Evolutionary conservation across 106 monocot genomes (phyloP).

Genomic region (Alisma plantagoaquatica): DNA sequence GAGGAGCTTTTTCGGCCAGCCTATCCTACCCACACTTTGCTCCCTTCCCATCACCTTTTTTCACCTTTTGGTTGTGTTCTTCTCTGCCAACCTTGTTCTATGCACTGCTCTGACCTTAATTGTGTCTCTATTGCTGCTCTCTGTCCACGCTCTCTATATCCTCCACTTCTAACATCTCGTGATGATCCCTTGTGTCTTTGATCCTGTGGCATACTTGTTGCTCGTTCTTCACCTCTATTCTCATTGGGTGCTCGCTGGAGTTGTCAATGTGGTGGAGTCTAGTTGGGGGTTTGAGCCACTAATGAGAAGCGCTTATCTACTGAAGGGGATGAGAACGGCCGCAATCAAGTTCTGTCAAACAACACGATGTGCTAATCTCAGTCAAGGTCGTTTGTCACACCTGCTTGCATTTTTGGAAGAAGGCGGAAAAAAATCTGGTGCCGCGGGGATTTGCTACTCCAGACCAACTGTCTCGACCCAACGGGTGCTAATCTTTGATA

Average conservation of each 20-base stretch:
- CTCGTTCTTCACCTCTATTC: constrained; percentile 1
- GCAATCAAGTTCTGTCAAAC: too few species aligned
- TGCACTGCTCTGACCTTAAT: neutral
- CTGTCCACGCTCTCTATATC: neutral
- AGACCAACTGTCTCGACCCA: too few species aligned
- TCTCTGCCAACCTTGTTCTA: neutral
- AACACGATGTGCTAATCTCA: too few species aligned
- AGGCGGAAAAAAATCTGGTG: too few species aligned
- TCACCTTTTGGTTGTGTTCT: constrained; percentile 1
- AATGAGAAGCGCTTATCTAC: constrained; percentile 20
- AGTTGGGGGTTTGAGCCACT: constrained; percentile 31
- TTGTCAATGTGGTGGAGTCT: constrained; percentile 25
- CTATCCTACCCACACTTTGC: constrained; percentile 7
- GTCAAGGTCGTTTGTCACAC: too few species aligned
- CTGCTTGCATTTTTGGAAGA: too few species aligned
- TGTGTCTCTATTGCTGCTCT: constrained; percentile 9
- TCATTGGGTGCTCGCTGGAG: constrained; percentile 1
- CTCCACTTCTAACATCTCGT: neutral
- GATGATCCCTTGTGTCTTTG: neutral
- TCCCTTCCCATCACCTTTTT: neutral
- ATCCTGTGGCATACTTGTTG: neutral
- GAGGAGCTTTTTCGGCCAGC: constrained; percentile 10
- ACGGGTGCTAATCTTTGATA: too few species aligned
- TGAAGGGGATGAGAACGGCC: constrained; percentile 27
- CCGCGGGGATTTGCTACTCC: too few species aligned